Conservation (phyloP, 176 grass and related monocot genomes). For the Raddia guianensis region DNA sequence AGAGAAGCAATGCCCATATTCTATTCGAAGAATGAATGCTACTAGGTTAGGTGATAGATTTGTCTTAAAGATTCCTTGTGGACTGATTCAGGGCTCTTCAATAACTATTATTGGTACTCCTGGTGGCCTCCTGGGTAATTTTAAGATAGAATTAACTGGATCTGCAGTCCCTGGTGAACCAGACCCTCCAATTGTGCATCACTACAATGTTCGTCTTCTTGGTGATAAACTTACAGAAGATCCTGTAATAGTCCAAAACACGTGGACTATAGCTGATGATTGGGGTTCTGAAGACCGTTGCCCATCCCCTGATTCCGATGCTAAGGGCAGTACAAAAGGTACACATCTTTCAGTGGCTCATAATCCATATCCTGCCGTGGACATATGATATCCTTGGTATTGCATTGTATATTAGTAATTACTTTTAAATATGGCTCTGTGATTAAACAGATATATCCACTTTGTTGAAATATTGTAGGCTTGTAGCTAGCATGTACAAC, state of each 20-base stretch:
- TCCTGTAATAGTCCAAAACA: slow-evolving; percentile 98
- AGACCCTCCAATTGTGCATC: slow-evolving; percentile 82
- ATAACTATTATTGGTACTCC: slow-evolving; percentile 92
- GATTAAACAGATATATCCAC: slow-evolving; percentile 19
- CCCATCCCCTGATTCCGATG: slow-evolving; percentile 58
- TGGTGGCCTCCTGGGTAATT: slow-evolving; percentile 79
- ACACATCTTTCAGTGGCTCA: slow-evolving; percentile 15
- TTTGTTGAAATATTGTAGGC: slow-evolving; percentile 16
- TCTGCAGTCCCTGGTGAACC: slow-evolving; percentile 84
- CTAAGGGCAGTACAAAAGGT: slow-evolving; percentile 76
- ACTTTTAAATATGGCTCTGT: slow-evolving; percentile 1
- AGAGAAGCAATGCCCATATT: slow-evolving; percentile 96
- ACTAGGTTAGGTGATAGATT: slow-evolving; percentile 64
- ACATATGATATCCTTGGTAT: slow-evolving; percentile 20
- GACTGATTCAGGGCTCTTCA: slow-evolving; percentile 94
- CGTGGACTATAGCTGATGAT: slow-evolving; percentile 81
- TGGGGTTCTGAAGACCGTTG: slow-evolving; percentile 95
- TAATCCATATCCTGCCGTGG: slow-evolving; percentile 21
- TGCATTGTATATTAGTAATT: slow-evolving; percentile 15
- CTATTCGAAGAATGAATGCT: slow-evolving; percentile 91
- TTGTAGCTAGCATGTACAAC: not conserved
- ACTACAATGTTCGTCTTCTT: slow-evolving; percentile 93
- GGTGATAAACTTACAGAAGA: slow-evolving; percentile 99
- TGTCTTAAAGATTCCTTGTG: slow-evolving; percentile 83
- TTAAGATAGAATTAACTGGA: slow-evolving; percentile 82